Evolutionary conservation across 2,329 filamentous ascomycete species (phyloP), one percentile per base, ranked within the genome.

Genomic region (Cercospora sp.): DNA sequence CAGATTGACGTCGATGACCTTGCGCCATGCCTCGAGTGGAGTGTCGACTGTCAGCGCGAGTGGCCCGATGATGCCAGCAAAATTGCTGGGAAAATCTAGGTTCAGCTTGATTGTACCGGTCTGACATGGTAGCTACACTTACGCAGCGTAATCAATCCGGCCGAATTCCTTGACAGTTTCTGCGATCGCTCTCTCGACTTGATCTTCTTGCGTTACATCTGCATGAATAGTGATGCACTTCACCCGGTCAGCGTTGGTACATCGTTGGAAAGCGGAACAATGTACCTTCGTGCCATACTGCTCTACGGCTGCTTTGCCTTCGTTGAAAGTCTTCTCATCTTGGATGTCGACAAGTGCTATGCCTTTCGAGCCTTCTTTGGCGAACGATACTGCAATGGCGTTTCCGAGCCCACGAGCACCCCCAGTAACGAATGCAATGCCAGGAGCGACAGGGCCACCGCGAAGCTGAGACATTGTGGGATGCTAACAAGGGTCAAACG

Each of bases 141-240:
- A 71, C 69, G 73, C 78, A 1, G 81, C 81, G 5, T 81, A 79
- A 45, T 83, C 79, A 0, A 84, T 74, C 8, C 71, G 73, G 0
- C 80, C 81, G 28, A 80, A 80, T 16, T 65, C 73, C 8, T 73
- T 57, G 0, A 82, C 71, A 0, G 80, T 81, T 63, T 78, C 55
- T 7, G 69, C 64, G 7, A 80, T 72, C 12, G 79, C 74, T 8
- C 71, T 68, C 57, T 78, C 74, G 6, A 80, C 74, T 18, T 79
- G 73, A 2, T 75, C 74, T 71, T 77, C 75, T 64, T 76, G 72
- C 6, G 75, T 77, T 13, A 78, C 75, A 53, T 78, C 75, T 18
- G 69, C 69, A 28, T 66, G 68, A 28, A 75, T 75, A 2, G 69
- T 73, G 10, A 75, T 71, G 57, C 71, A 72, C 65, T 73, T 42